A percentile compares a stretch with the other conserved stretches of the same genome.
Evolutionary conservation across 352 stramenopile genomes (phyloP).

Genomic region (Stephanocyclus meneghinianus): DNA sequence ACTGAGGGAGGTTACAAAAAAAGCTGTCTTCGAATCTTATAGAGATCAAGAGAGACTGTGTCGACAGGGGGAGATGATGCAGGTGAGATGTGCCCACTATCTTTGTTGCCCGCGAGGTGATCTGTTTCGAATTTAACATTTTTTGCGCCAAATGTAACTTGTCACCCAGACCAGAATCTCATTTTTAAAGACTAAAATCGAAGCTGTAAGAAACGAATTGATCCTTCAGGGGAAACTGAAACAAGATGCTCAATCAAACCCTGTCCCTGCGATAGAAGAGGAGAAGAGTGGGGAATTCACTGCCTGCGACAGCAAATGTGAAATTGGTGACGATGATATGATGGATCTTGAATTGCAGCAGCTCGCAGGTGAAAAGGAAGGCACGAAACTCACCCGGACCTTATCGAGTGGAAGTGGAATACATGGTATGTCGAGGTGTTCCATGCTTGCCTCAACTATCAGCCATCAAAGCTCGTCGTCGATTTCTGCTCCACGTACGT

Average conservation of each 20-base stretch:
- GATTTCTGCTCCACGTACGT: neutral
- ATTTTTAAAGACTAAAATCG: conserved; percentile 2
- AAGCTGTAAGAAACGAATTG: neutral
- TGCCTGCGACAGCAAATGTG: neutral
- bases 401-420: neutral
- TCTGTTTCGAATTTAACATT: neutral
- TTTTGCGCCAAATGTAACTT: neutral
- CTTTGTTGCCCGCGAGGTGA: neutral
- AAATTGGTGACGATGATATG: neutral
- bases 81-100: neutral
- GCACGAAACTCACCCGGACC: neutral
- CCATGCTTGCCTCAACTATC: neutral
- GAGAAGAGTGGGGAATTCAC: conserved; percentile 1
- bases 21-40: neutral
- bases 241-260: neutral
- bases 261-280: neutral
- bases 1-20: neutral
- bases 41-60: conserved; percentile 4
- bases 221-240: neutral
- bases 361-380: too few relatives aligned
- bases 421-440: neutral
- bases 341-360: too few relatives aligned
- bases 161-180: neutral
- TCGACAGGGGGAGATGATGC: conserved; percentile 3
- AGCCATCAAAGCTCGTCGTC: neutral